phyloP scores from a whole-genome alignment of 768 basidiomycete species.

The Boletus rufocinnamomeus region DNA sequence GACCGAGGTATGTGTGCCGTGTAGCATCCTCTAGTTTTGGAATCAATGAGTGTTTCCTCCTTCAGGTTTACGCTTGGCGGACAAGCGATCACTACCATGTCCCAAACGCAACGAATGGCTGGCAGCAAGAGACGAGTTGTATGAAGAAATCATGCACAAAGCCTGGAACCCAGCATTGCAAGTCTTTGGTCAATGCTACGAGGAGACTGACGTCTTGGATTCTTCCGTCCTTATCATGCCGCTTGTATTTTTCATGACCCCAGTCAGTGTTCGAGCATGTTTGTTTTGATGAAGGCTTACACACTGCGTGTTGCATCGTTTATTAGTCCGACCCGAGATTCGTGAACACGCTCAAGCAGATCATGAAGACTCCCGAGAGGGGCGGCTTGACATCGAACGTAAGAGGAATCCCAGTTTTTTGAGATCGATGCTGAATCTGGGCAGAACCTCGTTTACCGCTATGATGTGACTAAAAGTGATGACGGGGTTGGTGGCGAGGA shows the following conservation, averaged over 20 bases:
- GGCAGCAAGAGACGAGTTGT: conserved; percentile 74
- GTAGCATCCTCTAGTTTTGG: background rate
- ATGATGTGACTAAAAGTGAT: conserved; percentile 81
- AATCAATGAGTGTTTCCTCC: background rate
- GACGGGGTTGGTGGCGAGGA: conserved; percentile 97
- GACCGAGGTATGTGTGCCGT: conserved; percentile 63
- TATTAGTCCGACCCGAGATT: conserved; percentile 84
- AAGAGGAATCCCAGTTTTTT: background rate
- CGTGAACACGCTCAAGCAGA: conserved; percentile 77
- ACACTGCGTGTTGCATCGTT: background rate
- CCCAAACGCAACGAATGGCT: conserved; percentile 73
- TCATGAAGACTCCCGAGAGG: conserved; percentile 84
- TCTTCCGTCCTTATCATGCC: conserved; percentile 92
- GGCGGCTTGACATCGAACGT: conserved; percentile 92
- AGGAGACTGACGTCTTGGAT: conserved; percentile 79
- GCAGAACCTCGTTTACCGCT: conserved; percentile 87
- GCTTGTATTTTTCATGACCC: conserved; percentile 87
- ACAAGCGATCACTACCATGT: conserved; percentile 92
- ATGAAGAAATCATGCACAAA: conserved; percentile 91
- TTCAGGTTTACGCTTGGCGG: conserved; percentile 83
- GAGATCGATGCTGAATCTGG: conserved; percentile 4
- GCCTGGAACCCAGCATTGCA: conserved; percentile 76
- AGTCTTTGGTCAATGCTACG: conserved; percentile 88
- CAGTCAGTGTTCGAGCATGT: conserved; percentile 45
- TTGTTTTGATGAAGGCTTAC: conserved; percentile 2